Base-by-base conservation (phyloP, 2,329 filamentous ascomycete species). In the Botrytis deweyae region DNA sequence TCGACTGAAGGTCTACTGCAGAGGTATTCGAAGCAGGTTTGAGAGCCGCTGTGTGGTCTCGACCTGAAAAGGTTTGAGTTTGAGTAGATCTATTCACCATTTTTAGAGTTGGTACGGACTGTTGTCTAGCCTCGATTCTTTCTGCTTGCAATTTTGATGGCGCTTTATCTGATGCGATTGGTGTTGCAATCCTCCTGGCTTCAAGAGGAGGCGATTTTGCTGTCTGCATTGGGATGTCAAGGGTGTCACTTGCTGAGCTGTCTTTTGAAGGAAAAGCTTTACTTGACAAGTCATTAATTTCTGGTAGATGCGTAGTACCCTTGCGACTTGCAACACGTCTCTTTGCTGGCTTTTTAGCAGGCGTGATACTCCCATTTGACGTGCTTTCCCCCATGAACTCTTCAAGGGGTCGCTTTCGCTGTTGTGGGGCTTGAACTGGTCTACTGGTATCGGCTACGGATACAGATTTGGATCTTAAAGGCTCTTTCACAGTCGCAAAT, bases 61-160 rank as follows among this genome's bases (percentile, higher is more conserved):
- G 74, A 52, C 75, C 76, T 52, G 74, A 75, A 33, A 76, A 44
- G 16, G 69, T 77, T 49, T 78, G 72, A 18, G 80, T 82, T 69
- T 82, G 81, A 38, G 81, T 82, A 22, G 72, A 71, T 66, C 75
- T 74, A 74, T 79, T 75, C 22, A 79, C 71, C 80, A 81, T 80
- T 69, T 79, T 81, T 10, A 71, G 49, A 40, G 40, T 59, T 25
- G 76, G 29, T 36, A 74, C 61, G 52, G 58, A 38, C 64, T 74
- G 76, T 67, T 79, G 77, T 62, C 74, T 58, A 44, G 36, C 38
- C 25, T 20, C 6, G 0, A 25, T 29, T 58, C 6, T 10, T 69
- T 40, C 52, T 18, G 36, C 18, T 8, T 55, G 65, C 25, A 68
- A 18, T 66, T 80, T 80, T 10, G 77, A 74, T 16, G 75, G 72